Base-by-base conservation (phyloP, 306 rosid genomes). In the Benincasa hispida region DNA sequence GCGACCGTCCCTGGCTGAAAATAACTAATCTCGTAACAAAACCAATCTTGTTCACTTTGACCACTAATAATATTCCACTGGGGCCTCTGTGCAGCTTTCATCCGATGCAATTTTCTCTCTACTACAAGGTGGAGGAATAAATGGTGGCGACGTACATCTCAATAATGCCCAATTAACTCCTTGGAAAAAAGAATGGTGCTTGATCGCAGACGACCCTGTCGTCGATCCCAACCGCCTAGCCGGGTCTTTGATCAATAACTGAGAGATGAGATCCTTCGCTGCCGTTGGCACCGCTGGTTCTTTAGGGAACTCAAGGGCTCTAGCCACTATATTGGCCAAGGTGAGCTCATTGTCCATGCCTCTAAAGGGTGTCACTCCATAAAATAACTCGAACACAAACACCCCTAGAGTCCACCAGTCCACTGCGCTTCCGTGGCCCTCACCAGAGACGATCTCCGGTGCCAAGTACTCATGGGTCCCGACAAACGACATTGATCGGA, bases 341-440 rank as follows among this genome's bases (percentile, higher is more conserved):
- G 93, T 91, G 61, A 88, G 77, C 84, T 91, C 96, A 74, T 91
- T 78, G 78, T 87, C 90, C 37, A 83, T 50, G 14, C 96, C 92
- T 60, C 83, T 89, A 76, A 91, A 89, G 10, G 96, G 93, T 45
- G 96, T 91, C 32, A 89, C 87, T 9, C 93, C 96, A 28, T 89
- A 89, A 41, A 91, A 82, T 35, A 91, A 21, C 57, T 91, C 93
- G 67, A 76, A 91, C 21, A 86, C 84, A 67, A 88, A 88, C 47
- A 91, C 80, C 3, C 96, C 96, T 2, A 87, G 69, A 0, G 91
- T 91, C 96, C 93, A 91, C 93, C 96, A 88, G 79, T 91, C 96
- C n/a, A 91, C 91, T 22, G 85, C 91, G 77, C 87, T 87, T n/a
- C 91, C 93, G 28, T 88, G 96, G 4, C 91, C 91, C 58, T 91